Base-by-base conservation (phyloP, 2,329 filamentous ascomycete genomes). In the Alternaria angustiovoidea region DNA sequence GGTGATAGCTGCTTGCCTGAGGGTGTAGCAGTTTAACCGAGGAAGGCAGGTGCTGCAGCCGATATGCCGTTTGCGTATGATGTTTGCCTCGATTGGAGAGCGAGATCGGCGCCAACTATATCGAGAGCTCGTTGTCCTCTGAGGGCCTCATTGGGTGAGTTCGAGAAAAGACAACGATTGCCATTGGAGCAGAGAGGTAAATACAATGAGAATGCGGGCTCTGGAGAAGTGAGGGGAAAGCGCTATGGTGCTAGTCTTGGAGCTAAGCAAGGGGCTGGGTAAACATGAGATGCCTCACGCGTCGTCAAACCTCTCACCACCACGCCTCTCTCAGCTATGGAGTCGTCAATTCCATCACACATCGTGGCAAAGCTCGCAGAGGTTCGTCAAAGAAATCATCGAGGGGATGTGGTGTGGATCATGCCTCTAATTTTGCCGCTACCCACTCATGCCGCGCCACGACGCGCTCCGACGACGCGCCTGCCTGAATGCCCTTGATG, bases 21-120 rank as follows among this genome's bases (percentile, higher is more conserved):
- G 34, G 38, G 18, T 12, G 51, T 54, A 59, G 28, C 57, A 38
- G 16, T 12, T 34, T 54, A 59, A 44, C 51, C 57, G 51, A 55
- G 52, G 32, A 18, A 30, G 24, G 46, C 39, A 51, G 44, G 38
- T 42, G 44, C 44, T 34, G 30, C 46, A 48, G 46, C 46, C 46
- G 51, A 24, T 26, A 53, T 43, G 39, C 51, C 39, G 51, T 44
- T 32, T 54, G 18, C 22, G 30, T 20, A 39, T 24, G 14, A 24
- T 34, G 44, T 51, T 32, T 34, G 48, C 22, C 36, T 38, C 36
- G n/a, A 39, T 38, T 36, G 42, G 32, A 14, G 30, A 24, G 46
- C 46, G 51, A 43, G 18, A 16, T 53, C 26, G 39, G 51, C 32
- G 22, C 20, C 20, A 24, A 18, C 30, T 24, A 6, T 5, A 8